Percentiles rank a stretch among this genome's conserved stretches.
Conservation (phyloP, 495 filamentous ascomycete genomes). For the Talaromyces proteolyticus region DNA sequence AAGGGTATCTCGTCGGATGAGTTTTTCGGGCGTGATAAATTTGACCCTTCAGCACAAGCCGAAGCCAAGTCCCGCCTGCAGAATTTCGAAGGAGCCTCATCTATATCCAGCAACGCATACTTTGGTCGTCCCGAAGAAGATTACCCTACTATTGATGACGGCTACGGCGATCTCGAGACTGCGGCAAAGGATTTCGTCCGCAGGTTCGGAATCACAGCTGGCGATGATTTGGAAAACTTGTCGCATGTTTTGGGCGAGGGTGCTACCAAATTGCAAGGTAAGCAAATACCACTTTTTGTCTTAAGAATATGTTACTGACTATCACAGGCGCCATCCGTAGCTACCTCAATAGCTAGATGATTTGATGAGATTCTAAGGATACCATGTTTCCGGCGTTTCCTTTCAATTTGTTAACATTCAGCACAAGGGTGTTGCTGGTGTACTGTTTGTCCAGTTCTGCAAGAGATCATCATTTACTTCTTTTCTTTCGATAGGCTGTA, state of each 20-base stretch:
- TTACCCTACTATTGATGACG: conserved; percentile 49
- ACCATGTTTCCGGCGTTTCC: conserved; percentile 1
- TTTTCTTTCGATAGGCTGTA: background rate
- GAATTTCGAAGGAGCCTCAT: conserved; percentile 85
- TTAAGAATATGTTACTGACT: background rate
- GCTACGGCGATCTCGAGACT: conserved; percentile 81
- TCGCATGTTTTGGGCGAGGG: conserved; percentile 78
- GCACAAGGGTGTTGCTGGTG: background rate
- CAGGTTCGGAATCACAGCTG: conserved; percentile 89
- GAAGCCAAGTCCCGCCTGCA: conserved; percentile 84
- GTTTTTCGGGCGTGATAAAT: conserved; percentile 88
- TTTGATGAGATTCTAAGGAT: conserved; percentile 2
- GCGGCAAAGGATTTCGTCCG: conserved; percentile 92
- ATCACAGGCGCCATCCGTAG: conserved; percentile 62
- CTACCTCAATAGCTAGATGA: conserved; percentile 66
- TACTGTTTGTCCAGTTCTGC: background rate
- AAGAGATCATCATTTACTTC: background rate
- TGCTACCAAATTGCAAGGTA: conserved; percentile 73
- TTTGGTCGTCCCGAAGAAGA: conserved; percentile 87
- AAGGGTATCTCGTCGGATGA: conserved; percentile 98
- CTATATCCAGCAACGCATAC: conserved; percentile 94
- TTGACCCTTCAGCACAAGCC: conserved; percentile 70
- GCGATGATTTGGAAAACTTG: conserved; percentile 90
- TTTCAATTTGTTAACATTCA: background rate
- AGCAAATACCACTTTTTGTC: conserved; percentile 11